Evolutionary conservation across 2,329 filamentous ascomycete species (phyloP).

Genomic region (Alternaria sp.): DNA sequence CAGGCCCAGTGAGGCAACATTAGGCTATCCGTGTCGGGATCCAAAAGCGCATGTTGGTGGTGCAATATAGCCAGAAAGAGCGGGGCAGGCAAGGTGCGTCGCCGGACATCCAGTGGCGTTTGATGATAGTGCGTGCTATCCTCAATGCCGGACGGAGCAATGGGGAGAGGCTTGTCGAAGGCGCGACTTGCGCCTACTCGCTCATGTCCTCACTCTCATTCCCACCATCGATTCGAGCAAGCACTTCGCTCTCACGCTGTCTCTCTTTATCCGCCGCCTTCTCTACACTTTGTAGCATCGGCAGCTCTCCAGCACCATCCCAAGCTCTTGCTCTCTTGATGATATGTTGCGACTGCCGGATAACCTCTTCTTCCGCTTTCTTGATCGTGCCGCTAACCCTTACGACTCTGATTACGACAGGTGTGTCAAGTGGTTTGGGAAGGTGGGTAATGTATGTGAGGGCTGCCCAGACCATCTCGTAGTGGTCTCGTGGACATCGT

Average conservation of each 20-base stretch:
- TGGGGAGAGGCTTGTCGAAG: background rate
- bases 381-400: conserved; percentile 91
- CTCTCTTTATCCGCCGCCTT: conserved; percentile 31
- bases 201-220: conserved; percentile 30
- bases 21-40: too few species aligned
- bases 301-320: conserved; percentile 16
- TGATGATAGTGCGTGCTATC: too few species aligned
- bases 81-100: too few species aligned
- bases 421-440: conserved; percentile 63
- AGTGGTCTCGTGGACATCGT: conserved; percentile 79
- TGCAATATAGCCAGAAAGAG: too few species aligned
- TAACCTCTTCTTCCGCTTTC: conserved; percentile 88
- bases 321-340: conserved; percentile 69
- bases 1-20: too few species aligned
- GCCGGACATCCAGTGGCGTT: background rate
- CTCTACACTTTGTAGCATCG: conserved; percentile 28
- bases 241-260: conserved; percentile 21
- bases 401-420: conserved; percentile 83
- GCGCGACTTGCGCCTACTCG: conserved; percentile 8
- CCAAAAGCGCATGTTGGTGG: too few species aligned
- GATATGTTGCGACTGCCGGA: conserved; percentile 74
- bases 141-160: too few species aligned
- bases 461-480: conserved; percentile 87
- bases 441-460: conserved; percentile 79
- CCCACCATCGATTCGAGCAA: conserved; percentile 21